phyloP scores from a whole-genome alignment of 2,329 filamentous ascomycete genomes.

The Pseudogymnoascus sp. region DNA sequence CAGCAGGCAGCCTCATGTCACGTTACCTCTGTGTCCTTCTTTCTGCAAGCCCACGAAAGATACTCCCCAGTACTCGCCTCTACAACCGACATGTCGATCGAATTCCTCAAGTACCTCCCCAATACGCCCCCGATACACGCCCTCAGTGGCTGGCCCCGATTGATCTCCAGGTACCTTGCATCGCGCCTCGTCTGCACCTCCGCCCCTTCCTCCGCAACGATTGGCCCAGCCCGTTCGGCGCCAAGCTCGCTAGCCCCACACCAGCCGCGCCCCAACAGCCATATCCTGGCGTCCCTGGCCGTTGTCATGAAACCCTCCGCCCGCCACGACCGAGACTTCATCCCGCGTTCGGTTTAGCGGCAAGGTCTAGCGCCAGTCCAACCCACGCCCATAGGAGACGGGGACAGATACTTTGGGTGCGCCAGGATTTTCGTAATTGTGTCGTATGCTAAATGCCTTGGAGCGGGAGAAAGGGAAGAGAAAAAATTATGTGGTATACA shows the following conservation, averaged over 20 bases:
- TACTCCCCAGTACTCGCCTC: background rate
- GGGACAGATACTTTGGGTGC: background rate
- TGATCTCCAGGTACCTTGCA: constrained; percentile 3
- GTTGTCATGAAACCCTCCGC: background rate
- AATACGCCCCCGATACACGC: background rate
- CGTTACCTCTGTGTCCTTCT: background rate
- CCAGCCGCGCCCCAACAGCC: background rate
- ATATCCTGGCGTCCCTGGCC: background rate
- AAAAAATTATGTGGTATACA: background rate
- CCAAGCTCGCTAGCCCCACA: background rate
- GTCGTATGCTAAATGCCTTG: background rate
- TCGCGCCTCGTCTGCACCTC: background rate
- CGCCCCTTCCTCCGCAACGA: background rate
- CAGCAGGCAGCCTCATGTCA: background rate
- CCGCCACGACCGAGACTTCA: background rate
- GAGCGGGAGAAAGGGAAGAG: background rate
- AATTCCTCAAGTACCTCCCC: background rate
- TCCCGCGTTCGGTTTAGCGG: background rate
- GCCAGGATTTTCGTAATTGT: constrained; percentile 4
- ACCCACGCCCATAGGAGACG: background rate
- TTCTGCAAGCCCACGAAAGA: background rate
- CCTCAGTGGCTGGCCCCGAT: background rate
- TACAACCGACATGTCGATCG: background rate
- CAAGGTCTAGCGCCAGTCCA: background rate
- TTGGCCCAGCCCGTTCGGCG: background rate